Evolutionary conservation across 2,329 filamentous ascomycete species (phyloP), one percentile per base, ranked within the genome.

Genomic region (Endoconidiophora polonica): DNA sequence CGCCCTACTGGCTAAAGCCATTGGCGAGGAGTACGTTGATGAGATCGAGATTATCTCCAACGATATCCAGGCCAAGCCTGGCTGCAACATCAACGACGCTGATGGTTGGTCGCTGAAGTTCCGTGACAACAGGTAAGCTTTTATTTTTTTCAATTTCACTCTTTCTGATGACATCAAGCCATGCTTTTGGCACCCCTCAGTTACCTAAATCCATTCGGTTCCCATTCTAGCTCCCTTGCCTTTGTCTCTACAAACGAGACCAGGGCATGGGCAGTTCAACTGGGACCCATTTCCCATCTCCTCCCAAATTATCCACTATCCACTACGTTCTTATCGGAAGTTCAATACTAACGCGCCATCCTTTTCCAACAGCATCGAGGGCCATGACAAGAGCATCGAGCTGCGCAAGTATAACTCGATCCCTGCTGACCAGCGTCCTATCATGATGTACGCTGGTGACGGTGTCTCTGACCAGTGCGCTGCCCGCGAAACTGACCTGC

Each of bases 351-450:
- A 58, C 42, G 22, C 26, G 20, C 49, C 53, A 55, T 42, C 12
- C 22, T n/a, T 29, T 36, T 36, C 39, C 33, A 39, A 36, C 41
- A 85, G 83, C 61, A 74, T 80, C 52, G 93, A 93, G 59, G 91
- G 91, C n/a, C 91, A 98, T 62, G 90, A 98, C 72, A 98, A 98
- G 76, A 88, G 82, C 23, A 71, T 90, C 49, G 86, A 91, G 62
- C 86, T 98, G 59, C 79, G 85, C 56, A 86, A 86, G 47, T 96
- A 96, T 66, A 81, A 82, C 2, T 71, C 77, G 23, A 71, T 94
- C 41, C 79, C 85, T 0, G 70, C 70, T 29, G 54, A 49, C 39
- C 66, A 83, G 59, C 74, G 87, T 40, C 91, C 91, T 2, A 80
- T 78, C 38, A 77, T 96, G 67, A 86, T 96, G 64, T 98, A 98